Conservation (phyloP, 2,329 filamentous ascomycete species). For the Cytospora mali region DNA sequence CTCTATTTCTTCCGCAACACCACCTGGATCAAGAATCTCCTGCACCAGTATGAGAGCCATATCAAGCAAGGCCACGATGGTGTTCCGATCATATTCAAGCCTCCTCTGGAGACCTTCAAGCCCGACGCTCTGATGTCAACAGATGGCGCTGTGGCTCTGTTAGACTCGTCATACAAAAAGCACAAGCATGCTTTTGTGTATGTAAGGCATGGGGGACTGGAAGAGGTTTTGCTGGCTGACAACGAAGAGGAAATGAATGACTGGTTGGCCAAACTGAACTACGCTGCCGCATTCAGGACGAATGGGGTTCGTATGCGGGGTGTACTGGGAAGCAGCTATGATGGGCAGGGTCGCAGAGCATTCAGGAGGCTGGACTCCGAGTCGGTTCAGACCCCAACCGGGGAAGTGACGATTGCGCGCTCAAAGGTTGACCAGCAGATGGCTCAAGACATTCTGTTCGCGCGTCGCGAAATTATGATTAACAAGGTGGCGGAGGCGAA, state of each 20-base stretch:
- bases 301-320: slow-evolving; percentile 90
- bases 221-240: slow-evolving; percentile 90
- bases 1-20: slow-evolving; percentile 96
- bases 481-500: slow-evolving; percentile 83
- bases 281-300: slow-evolving; percentile 90
- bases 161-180: slow-evolving; percentile 85
- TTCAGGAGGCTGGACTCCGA: slow-evolving; percentile 72
- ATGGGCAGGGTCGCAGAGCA: slow-evolving; percentile 74
- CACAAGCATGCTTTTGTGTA: slow-evolving; percentile 96
- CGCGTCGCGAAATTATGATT: slow-evolving; percentile 79
- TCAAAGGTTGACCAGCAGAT: slow-evolving; percentile 79
- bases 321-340: slow-evolving; percentile 80
- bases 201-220: slow-evolving; percentile 80
- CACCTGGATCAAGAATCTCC: slow-evolving; percentile 86
- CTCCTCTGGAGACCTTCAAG: slow-evolving; percentile 88
- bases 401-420: slow-evolving; percentile 73
- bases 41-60: slow-evolving; percentile 84
- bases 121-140: slow-evolving; percentile 93
- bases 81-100: slow-evolving; percentile 84
- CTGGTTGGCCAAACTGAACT: slow-evolving; percentile 95
- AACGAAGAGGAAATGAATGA: slow-evolving; percentile 92
- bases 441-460: slow-evolving; percentile 81
- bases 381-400: slow-evolving; percentile 69
- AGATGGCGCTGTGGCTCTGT: slow-evolving; percentile 84
- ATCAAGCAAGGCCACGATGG: slow-evolving; percentile 75